Conservation (phyloP, 2,329 filamentous ascomycete genomes). For the Cordyceps javanica region DNA sequence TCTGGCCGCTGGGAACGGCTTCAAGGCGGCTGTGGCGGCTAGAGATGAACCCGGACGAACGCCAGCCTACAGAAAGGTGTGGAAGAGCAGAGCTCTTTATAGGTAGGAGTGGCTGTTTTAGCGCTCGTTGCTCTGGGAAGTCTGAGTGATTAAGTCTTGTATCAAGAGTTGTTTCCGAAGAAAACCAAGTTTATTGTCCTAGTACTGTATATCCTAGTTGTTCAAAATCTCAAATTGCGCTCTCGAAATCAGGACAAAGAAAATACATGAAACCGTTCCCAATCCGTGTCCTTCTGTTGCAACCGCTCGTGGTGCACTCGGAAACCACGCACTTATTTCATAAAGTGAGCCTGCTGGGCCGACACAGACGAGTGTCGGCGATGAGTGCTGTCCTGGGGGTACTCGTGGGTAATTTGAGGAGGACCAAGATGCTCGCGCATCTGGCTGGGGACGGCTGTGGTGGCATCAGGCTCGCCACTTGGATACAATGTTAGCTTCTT, state of each 20-base stretch:
- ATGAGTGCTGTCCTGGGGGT: conserved; percentile 13
- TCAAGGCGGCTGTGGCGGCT: conserved; percentile 13
- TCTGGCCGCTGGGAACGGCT: conserved; percentile 6
- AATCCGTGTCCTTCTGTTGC: accelerated
- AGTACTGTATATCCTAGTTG: not conserved
- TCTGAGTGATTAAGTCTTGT: not conserved
- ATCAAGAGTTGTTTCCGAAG: not conserved
- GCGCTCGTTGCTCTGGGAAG: not conserved
- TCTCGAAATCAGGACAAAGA: not conserved
- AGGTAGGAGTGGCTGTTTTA: not conserved
- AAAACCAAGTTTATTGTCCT: not conserved
- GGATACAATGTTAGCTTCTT: not conserved
- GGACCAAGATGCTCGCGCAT: conserved; percentile 10
- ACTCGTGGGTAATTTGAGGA: conserved; percentile 11
- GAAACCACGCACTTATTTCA: not conserved
- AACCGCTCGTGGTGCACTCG: not conserved
- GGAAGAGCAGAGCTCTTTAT: conserved; percentile 12
- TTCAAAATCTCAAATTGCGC: not conserved
- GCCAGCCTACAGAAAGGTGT: conserved; percentile 6
- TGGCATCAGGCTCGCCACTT: conserved; percentile 2
- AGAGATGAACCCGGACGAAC: conserved; percentile 12
- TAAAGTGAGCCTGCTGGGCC: conserved; percentile 8
- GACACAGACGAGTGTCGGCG: conserved; percentile 9
- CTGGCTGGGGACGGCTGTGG: not conserved
- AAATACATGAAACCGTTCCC: not conserved